A percentile compares a stretch with the other conserved stretches of the same genome.
Conservation (phyloP, 352 stramenopile genomes). For the Phytophthora idaei region DNA sequence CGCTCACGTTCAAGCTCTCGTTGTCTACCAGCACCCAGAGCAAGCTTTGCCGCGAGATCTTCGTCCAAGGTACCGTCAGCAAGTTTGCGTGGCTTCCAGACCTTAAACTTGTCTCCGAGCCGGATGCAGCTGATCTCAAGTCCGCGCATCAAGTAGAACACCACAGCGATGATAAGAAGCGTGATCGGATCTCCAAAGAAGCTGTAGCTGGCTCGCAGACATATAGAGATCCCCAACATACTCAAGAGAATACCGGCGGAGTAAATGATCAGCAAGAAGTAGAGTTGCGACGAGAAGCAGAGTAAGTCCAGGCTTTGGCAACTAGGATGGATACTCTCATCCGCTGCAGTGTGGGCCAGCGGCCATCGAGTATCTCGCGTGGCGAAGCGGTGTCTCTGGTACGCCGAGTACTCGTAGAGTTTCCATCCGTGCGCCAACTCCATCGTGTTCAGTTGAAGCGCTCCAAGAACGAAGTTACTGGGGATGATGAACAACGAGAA, state of each 20-base stretch:
- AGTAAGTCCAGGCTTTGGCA: constrained; percentile 95
- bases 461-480: constrained; percentile 93
- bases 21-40: constrained; percentile 93
- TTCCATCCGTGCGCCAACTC: constrained; percentile 97
- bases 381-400: constrained; percentile 95
- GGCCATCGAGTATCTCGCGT: constrained; percentile 95
- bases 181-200: constrained; percentile 93
- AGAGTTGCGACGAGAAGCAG: constrained; percentile 95
- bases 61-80: constrained; percentile 95
- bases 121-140: constrained; percentile 64
- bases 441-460: constrained; percentile 95
- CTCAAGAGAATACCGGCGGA: constrained; percentile 88
- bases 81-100: constrained; percentile 94
- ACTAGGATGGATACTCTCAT: constrained; percentile 93
- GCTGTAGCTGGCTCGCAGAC: constrained; percentile 93
- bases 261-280: constrained; percentile 91
- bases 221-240: constrained; percentile 95
- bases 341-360: constrained; percentile 69
- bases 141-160: constrained; percentile 78
- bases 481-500: constrained; percentile 96
- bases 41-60: constrained; percentile 94
- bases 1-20: constrained; percentile 95
- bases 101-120: constrained; percentile 77
- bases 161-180: constrained; percentile 87
- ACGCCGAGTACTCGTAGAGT: constrained; percentile 97